Evolutionary conservation across 257 asterid genomes (phyloP).

Genomic region (Solanum sejunctum): DNA sequence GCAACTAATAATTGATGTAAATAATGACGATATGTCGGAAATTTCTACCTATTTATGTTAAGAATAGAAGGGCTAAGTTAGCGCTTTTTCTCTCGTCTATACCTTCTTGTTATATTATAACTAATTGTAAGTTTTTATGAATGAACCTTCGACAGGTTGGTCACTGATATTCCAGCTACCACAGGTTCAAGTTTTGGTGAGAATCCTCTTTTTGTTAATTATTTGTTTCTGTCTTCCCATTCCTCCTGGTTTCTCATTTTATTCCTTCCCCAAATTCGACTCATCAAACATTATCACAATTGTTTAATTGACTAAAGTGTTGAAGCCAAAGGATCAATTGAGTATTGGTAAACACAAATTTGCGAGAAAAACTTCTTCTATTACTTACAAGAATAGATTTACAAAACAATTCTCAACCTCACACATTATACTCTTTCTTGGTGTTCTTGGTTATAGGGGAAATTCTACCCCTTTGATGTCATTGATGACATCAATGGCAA

Average conservation of each 20-base stretch:
- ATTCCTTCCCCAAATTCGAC: background rate
- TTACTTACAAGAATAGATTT: too few relatives aligned
- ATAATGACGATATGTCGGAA: too few relatives aligned
- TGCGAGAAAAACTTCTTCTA: too few relatives aligned
- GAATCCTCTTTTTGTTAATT: background rate
- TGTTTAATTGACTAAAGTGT: background rate
- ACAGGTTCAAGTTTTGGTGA: conserved; percentile 59
- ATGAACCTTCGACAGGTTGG: conserved; percentile 33
- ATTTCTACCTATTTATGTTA: background rate
- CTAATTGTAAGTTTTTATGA: background rate
- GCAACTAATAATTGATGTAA: too few relatives aligned
- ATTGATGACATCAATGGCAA: too few relatives aligned
- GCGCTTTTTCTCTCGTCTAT: background rate
- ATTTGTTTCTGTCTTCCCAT: background rate
- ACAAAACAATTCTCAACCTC: too few relatives aligned
- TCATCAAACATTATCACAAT: background rate
- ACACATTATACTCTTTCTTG: too few relatives aligned
- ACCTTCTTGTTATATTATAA: background rate
- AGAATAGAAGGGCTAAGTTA: background rate
- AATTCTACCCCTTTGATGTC: too few relatives aligned
- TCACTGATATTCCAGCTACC: conserved; percentile 76
- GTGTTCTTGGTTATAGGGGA: too few relatives aligned
- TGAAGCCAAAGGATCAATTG: too few relatives aligned
- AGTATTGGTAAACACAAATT: too few relatives aligned
- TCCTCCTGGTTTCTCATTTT: background rate